A percentile compares a stretch with the other conserved stretches of the same genome.
These are phyloP conservation scores for Auricularia sp. DNA, from an alignment of 768 basidiomycete species.

Conservation along the genomic window DNA sequence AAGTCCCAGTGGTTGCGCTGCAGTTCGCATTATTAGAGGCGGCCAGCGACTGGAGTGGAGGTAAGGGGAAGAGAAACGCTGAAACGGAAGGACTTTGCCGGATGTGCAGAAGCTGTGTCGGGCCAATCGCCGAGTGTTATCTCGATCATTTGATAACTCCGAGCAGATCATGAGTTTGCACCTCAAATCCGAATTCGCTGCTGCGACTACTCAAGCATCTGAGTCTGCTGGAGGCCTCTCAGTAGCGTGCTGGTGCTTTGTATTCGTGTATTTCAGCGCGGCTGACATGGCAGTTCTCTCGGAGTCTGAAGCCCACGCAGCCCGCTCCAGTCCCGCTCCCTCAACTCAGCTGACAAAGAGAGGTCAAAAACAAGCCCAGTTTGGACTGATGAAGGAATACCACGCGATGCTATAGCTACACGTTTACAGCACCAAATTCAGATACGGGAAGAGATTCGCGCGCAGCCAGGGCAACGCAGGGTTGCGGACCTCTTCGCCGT, in stretches of 20 bases:
- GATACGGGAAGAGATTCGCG: neutral
- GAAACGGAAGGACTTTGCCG: neutral
- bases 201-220: neutral
- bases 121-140: neutral
- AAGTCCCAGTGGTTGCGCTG: neutral
- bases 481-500: neutral
- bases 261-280: neutral
- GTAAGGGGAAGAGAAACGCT: neutral
- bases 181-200: too few relatives aligned
- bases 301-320: too few relatives aligned
- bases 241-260: neutral
- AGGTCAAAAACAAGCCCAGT: too few relatives aligned
- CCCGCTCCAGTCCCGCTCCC: too few relatives aligned
- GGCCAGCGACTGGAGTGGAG: neutral
- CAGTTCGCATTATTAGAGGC: neutral
- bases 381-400: too few relatives aligned
- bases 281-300: neutral
- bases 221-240: neutral
- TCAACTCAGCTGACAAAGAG: too few relatives aligned
- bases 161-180: too few relatives aligned
- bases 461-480: neutral
- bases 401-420: too few relatives aligned
- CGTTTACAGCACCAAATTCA: neutral
- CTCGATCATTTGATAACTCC: too few relatives aligned
- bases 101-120: neutral